phyloP scores from a whole-genome alignment of 2,329 filamentous ascomycete species.

The Colletotrichum acutatum region DNA sequence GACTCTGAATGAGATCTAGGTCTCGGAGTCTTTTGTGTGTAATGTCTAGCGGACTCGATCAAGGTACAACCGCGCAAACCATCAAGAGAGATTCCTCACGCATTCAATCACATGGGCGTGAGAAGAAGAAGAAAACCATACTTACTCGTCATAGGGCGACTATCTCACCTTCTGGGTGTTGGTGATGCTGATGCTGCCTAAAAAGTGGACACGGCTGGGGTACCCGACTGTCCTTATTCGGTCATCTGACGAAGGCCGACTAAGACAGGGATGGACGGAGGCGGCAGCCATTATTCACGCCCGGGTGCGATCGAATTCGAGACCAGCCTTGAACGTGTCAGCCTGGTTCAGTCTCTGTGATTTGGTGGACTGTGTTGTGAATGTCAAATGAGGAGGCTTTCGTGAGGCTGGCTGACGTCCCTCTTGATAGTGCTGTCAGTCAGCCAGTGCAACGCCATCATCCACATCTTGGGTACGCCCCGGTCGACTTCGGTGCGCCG shows the following conservation, averaged over 20 bases:
- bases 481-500: neutral
- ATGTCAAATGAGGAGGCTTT: neutral
- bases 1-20: constrained; percentile 1
- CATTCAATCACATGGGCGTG: neutral
- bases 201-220: neutral
- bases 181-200: constrained; percentile 1
- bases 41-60: neutral
- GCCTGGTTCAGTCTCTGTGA: neutral
- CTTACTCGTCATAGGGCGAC: neutral
- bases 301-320: neutral
- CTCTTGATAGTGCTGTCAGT: neutral
- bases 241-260: neutral
- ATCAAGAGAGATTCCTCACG: neutral
- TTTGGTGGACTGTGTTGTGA: neutral
- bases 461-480: neutral
- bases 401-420: constrained; percentile 12
- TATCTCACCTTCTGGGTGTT: neutral
- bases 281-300: neutral
- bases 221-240: neutral
- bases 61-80: neutral
- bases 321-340: neutral
- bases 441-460: neutral
- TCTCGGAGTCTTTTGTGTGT: constrained; percentile 2
- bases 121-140: neutral
- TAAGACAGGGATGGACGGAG: neutral